Base-by-base conservation (phyloP, 345 rosid species). In the Diplotaxis tenuifolia region DNA sequence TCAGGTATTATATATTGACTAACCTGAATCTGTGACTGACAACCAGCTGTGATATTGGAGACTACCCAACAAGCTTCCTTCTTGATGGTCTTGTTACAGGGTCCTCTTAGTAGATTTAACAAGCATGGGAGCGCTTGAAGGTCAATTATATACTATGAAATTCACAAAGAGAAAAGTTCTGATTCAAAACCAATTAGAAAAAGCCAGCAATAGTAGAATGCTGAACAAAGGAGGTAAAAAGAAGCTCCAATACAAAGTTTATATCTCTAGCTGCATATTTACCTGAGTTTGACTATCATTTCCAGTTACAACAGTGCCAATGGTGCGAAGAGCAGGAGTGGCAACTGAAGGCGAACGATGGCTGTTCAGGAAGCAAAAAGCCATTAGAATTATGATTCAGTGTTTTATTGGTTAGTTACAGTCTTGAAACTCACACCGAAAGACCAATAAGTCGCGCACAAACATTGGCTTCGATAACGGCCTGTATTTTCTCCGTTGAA, bases 381-480 rank as follows among this genome's bases (percentile, higher is more conserved):
- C 62, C 27, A 66, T 72, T 32, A 77, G 58, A 66, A 72, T 77
- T 18, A 32, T 22, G 59, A 66, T 38, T 34, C 61, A 36, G 57
- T 9, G 67, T 45, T 40, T 77, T 58, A 15, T 65, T 60, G 31
- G 65, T 59, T 36, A 66, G 31, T 20, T 66, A 8, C 70, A 66
- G 52, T 59, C 69, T 28, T 60, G 36, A 40, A 66, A 75, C 93
- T 84, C 83, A 91, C 97, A 68, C 74, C 32, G 88, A 81, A 81
- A 91, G 91, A 80, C 86, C 91, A 75, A 91, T 86, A 60, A 91
- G 88, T 62, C 91, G 88, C 29, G 83, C 83, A 68, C 86, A 85
- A 71, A 91, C 84, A 67, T 91, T 93, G 53, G 89, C 86, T 70
- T 91, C 95, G 28, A 91, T 86, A 56, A 91, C 88, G 7, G 93